Evolutionary conservation across 1,284 basidiomycete species (phyloP), one percentile per base, ranked within the genome.

Genomic region (Afroboletus lepidellus): DNA sequence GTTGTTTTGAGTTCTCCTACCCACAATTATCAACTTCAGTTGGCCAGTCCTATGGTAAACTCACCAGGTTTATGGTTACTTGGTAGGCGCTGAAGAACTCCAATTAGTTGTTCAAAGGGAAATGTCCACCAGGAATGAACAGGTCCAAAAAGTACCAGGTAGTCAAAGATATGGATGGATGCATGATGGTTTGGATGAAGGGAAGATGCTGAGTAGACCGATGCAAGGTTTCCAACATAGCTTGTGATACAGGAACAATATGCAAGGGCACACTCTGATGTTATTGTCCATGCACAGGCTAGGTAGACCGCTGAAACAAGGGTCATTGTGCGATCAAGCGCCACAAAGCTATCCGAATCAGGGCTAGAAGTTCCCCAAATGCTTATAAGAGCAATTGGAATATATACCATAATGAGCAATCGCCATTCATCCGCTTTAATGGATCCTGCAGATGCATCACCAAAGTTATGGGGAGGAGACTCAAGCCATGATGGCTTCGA

Each of bases 351-450:
- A 7, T 24, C 29, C 12, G 41, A 32, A 2, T 41, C 15, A 12
- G 16, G 5, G 9, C 11, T 21, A 5, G 8, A 1, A 29, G 23
- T 18, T 13, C 34, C 56, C 59, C 52, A 59, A 6, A 61, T 1
- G 7, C 57, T 55, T 2, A 58, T 57, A 1, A 73, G 58, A 1
- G 71, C 64, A 18, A 73, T 60, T 0, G 65, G 65, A 4, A 72
- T 50, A 46, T 71, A 67, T 27, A 74, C 55, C 0, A 62, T 68
- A 44, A 58, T 58, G 1, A 71, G 56, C 5, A 60, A 56, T 5
- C 57, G 51, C 67, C 70, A 73, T 30, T 73, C 58, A 42, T 68
- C 66, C 1, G 66, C 71, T 42, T 70, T 72, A 13, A 72, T 59
- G 8, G 60, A 66, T 0, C 70, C 65, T 1, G 66, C 56, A 8